These are phyloP conservation scores for Cutaneotrichosporon cutaneum DNA, from an alignment of 1,284 basidiomycete species.

Conservation along the genomic window DNA sequence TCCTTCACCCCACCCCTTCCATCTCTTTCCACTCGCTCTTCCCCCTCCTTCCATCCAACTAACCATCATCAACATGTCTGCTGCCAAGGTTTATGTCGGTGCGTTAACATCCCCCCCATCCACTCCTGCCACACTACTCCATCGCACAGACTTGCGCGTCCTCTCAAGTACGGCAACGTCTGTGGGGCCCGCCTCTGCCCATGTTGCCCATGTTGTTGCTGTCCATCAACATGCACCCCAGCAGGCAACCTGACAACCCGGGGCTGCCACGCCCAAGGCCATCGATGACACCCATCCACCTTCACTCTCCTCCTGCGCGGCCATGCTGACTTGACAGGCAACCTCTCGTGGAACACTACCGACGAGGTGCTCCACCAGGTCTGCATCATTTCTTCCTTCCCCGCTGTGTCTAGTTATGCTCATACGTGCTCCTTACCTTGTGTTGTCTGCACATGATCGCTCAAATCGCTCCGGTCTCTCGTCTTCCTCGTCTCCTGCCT, in stretches of 20 bases:
- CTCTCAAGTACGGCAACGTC: neutral
- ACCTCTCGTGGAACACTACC: slow-evolving; percentile 74
- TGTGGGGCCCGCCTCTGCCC: neutral
- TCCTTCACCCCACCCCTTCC: slow-evolving; percentile 2
- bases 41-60: slow-evolving; percentile 11
- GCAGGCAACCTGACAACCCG: neutral
- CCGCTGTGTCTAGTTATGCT: slow-evolving; percentile 68
- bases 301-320: neutral
- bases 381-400: slow-evolving; percentile 53
- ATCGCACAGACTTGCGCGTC: slow-evolving; percentile 7
- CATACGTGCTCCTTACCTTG: slow-evolving; percentile 41
- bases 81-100: slow-evolving; percentile 32
- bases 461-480: slow-evolving; percentile 15
- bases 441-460: slow-evolving; percentile 16
- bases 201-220: neutral
- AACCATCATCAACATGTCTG: slow-evolving; percentile 21
- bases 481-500: slow-evolving; percentile 19
- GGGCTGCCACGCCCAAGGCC: neutral
- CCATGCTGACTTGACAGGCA: slow-evolving; percentile 38
- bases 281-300: neutral
- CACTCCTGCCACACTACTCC: neutral
- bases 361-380: slow-evolving; percentile 82
- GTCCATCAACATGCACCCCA: neutral
- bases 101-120: slow-evolving; percentile 12
- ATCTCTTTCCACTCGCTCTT: slow-evolving; percentile 8